A percentile compares a stretch with the other conserved stretches of the same genome.
Conservation (phyloP, 2,329 filamentous ascomycete species). For the Fusarium brachygibbosum region DNA sequence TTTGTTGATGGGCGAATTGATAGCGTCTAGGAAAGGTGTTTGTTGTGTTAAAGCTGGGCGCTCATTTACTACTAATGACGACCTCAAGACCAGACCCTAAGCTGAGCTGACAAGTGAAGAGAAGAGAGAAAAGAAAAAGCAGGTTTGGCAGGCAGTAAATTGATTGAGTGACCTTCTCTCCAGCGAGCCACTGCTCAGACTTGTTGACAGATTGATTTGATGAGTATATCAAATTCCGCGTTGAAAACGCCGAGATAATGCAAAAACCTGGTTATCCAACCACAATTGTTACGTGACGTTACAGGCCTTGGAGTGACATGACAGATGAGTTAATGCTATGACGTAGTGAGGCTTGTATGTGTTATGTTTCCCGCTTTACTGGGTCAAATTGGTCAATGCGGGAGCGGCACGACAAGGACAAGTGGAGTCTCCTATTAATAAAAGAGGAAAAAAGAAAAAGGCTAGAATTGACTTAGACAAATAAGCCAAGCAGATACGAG, state of each 20-base stretch:
- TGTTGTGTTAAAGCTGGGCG: neutral
- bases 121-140: slow-evolving; percentile 11
- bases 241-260: slow-evolving; percentile 22
- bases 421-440: slow-evolving; percentile 12
- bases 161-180: neutral
- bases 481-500: slow-evolving; percentile 19
- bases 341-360: slow-evolving; percentile 26
- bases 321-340: slow-evolving; percentile 22
- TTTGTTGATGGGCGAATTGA: slow-evolving; percentile 29
- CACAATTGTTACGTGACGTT: slow-evolving; percentile 24
- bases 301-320: slow-evolving; percentile 17
- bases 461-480: neutral
- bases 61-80: slow-evolving; percentile 2
- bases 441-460: neutral
- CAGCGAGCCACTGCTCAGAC: neutral
- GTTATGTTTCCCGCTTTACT: slow-evolving; percentile 1
- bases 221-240: slow-evolving; percentile 19
- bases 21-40: slow-evolving; percentile 1
- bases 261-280: slow-evolving; percentile 35
- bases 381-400: slow-evolving; percentile 19
- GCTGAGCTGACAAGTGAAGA: neutral
- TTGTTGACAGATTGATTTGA: slow-evolving; percentile 9
- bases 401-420: slow-evolving; percentile 6
- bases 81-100: slow-evolving; percentile 3
- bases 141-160: slow-evolving; percentile 19